Evolutionary conservation across 306 rosid species (phyloP).

Genomic region (Castanea sativa): DNA sequence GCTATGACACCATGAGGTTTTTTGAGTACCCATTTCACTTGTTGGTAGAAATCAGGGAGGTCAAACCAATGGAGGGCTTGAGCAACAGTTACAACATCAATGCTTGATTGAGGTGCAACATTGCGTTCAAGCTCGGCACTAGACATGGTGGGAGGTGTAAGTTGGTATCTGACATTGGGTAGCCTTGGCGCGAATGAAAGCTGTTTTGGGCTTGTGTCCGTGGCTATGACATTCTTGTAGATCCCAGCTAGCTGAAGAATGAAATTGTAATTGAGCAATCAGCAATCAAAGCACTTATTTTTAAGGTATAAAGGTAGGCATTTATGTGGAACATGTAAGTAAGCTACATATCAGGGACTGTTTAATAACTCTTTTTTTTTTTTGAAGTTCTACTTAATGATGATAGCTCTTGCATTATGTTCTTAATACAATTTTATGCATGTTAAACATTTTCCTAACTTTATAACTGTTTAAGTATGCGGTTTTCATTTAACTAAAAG

Average conservation of each 20-base stretch:
- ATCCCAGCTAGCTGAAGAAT: slow-evolving; percentile 48
- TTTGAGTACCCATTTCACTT: slow-evolving; percentile 54
- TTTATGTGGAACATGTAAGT: too few relatives aligned
- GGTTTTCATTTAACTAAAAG: too few relatives aligned
- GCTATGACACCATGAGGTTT: slow-evolving; percentile 76
- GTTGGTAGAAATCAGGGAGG: slow-evolving; percentile 54
- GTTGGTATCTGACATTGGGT: slow-evolving; percentile 53
- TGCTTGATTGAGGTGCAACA: slow-evolving; percentile 39
- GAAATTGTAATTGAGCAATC: neutral
- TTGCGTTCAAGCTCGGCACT: slow-evolving; percentile 42
- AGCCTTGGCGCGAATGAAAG: slow-evolving; percentile 51
- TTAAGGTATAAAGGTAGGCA: too few relatives aligned
- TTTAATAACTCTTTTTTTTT: too few relatives aligned
- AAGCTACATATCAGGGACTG: too few relatives aligned
- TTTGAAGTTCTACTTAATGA: too few relatives aligned
- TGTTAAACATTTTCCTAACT: too few relatives aligned
- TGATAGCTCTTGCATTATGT: too few relatives aligned
- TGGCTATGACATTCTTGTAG: slow-evolving; percentile 63
- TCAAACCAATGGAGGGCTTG: slow-evolving; percentile 82
- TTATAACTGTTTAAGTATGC: too few relatives aligned
- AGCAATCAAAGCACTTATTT: too few relatives aligned
- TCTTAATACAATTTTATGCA: too few relatives aligned
- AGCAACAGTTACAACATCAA: slow-evolving; percentile 73
- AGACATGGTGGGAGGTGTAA: slow-evolving; percentile 53
- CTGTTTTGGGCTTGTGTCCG: slow-evolving; percentile 66